Percentiles rank a stretch among this genome's conserved stretches.
Conservation (phyloP, 768 basidiomycete genomes). For the Strobilomyces dryophilus region DNA sequence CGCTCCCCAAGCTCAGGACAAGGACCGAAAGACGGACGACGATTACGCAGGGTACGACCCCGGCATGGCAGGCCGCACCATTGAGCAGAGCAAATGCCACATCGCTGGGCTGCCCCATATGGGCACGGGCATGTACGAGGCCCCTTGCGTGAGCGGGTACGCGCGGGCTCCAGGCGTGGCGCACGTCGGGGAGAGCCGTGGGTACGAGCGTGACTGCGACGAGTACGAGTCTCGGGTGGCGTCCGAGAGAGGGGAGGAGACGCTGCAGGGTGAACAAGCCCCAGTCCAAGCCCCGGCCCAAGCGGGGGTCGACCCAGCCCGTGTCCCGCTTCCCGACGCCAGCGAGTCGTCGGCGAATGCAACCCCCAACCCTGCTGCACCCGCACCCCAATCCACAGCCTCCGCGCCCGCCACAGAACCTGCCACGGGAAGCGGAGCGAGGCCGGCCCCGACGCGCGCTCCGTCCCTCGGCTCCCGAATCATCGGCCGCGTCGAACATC, state of each 20-base stretch:
- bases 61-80: slow-evolving; percentile 21
- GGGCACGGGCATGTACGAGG: background rate
- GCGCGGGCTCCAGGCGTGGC: too few species aligned
- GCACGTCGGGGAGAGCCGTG: background rate
- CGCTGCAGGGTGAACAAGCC: background rate
- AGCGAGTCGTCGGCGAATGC: background rate
- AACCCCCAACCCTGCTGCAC: background rate
- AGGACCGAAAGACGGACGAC: background rate
- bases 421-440: too few species aligned
- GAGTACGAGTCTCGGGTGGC: slow-evolving; percentile 2
- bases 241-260: background rate
- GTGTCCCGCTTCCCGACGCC: background rate
- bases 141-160: background rate
- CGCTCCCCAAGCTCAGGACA: too few species aligned
- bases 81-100: background rate
- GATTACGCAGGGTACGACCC: slow-evolving; percentile 18
- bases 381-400: background rate
- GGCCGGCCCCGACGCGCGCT: background rate
- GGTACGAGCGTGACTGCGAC: slow-evolving; percentile 22
- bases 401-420: background rate
- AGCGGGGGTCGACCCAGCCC: background rate
- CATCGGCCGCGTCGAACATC: slow-evolving; percentile 13
- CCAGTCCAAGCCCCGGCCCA: background rate
- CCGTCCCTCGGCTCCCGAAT: background rate
- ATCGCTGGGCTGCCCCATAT: slow-evolving; percentile 11